A percentile compares a stretch with the other conserved stretches of the same genome.
These are phyloP conservation scores for Papiliotrema terrestris DNA, from an alignment of 1,284 basidiomycete genomes.

Conservation along the genomic window DNA sequence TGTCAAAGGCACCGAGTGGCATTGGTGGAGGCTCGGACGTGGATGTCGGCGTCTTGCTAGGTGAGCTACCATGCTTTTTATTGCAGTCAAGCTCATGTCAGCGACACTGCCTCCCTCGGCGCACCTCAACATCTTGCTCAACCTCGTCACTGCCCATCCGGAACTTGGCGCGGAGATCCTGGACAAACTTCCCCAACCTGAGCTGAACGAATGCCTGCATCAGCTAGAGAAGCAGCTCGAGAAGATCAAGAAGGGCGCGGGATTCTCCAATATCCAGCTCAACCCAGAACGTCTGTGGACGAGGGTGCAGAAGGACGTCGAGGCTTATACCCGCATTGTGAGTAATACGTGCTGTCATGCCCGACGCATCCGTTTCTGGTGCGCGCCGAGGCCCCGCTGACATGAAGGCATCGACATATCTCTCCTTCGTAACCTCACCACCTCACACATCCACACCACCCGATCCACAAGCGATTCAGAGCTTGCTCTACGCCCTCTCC, in stretches of 20 bases:
- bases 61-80: slow-evolving; percentile 19
- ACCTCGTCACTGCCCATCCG: slow-evolving; percentile 35
- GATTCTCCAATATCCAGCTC: slow-evolving; percentile 1
- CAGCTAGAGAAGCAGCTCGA: slow-evolving; percentile 27
- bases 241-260: slow-evolving; percentile 14
- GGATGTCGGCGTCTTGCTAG: slow-evolving; percentile 41
- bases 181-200: slow-evolving; percentile 33
- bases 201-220: slow-evolving; percentile 31
- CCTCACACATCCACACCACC: slow-evolving; percentile 3
- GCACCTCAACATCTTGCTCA: slow-evolving; percentile 40
- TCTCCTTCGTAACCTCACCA: slow-evolving; percentile 33
- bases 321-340: slow-evolving; percentile 30
- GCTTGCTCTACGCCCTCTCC: slow-evolving; percentile 34
- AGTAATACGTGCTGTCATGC: slow-evolving; percentile 4
- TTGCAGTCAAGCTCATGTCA: slow-evolving; percentile 3
- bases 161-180: slow-evolving; percentile 27
- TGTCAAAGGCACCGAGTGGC: not conserved
- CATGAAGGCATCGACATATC: slow-evolving; percentile 34
- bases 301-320: slow-evolving; percentile 24
- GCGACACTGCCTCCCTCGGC: slow-evolving; percentile 39
- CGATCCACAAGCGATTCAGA: slow-evolving; percentile 29
- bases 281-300: slow-evolving; percentile 25
- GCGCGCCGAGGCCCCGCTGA: too few species aligned
- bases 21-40: slow-evolving; percentile 6
- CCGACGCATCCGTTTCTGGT: not conserved